Conservation (phyloP, 345 rosid genomes). For the Gossypium australe region DNA sequence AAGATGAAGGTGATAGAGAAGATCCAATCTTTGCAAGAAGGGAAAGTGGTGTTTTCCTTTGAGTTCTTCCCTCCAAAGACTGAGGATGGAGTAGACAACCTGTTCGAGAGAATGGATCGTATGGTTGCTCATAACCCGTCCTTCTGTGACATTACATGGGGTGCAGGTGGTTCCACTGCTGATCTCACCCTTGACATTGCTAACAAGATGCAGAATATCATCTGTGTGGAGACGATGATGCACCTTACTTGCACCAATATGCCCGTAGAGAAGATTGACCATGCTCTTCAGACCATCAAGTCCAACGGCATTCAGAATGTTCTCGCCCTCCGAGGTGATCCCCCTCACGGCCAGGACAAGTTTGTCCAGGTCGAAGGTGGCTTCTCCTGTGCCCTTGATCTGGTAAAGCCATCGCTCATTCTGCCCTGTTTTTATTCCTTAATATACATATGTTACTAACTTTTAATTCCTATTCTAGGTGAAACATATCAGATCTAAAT, state of each 20-base stretch:
- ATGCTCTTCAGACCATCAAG: constrained; percentile 78
- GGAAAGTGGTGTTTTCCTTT: constrained; percentile 77
- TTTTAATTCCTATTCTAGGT: constrained; percentile 37
- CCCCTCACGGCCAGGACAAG: constrained; percentile 96
- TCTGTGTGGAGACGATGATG: constrained; percentile 99
- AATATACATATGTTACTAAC: not conserved
- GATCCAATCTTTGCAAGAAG: constrained; percentile 37
- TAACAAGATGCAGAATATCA: constrained; percentile 88
- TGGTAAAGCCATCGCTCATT: constrained; percentile 30
- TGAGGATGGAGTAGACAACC: constrained; percentile 94
- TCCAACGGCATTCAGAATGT: constrained; percentile 95
- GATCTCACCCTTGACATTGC: constrained; percentile 94
- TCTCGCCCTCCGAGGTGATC: constrained; percentile 95
- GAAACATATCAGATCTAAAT: constrained; percentile 62
- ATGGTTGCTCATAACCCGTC: constrained; percentile 83
- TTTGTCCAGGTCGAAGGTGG: constrained; percentile 95
- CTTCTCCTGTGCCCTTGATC: constrained; percentile 89
- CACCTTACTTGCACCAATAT: constrained; percentile 97
- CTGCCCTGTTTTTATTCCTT: not conserved
- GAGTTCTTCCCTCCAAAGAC: constrained; percentile 99
- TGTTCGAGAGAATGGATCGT: constrained; percentile 92
- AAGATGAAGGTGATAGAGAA: constrained; percentile 89
- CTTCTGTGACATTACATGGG: constrained; percentile 99
- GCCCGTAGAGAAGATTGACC: constrained; percentile 92
- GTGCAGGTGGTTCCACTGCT: constrained; percentile 98